Conservation (phyloP, 192 early-diverging fungal genomes). For the Phlyctochytrium planicorne region DNA sequence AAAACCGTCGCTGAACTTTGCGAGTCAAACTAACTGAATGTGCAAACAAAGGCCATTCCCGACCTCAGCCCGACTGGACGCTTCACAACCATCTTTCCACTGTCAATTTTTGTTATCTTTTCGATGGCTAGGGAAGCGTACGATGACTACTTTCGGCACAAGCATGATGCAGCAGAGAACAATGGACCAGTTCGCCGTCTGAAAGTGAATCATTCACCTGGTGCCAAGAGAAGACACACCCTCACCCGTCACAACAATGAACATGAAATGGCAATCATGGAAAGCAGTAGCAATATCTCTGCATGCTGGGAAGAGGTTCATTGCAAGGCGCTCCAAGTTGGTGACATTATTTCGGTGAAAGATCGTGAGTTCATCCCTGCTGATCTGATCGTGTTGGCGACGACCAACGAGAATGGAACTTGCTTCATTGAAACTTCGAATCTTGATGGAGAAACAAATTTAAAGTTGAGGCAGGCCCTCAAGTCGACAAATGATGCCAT, state of each 20-base stretch:
- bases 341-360: conserved; percentile 72
- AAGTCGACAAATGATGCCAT: conserved; percentile 55
- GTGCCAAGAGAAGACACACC: background rate
- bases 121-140: conserved; percentile 65
- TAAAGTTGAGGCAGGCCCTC: conserved; percentile 74
- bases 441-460: conserved; percentile 86
- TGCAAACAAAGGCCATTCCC: conserved; percentile 42
- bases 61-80: conserved; percentile 76
- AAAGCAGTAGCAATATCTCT: background rate
- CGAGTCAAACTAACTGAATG: background rate
- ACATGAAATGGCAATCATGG: conserved; percentile 1
- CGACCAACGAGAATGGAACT: conserved; percentile 68
- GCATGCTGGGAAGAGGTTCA: conserved; percentile 18
- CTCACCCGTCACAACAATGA: background rate
- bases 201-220: background rate
- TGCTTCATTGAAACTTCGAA: conserved; percentile 87
- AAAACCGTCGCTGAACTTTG: background rate
- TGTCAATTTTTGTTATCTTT: conserved; percentile 70
- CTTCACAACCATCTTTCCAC: conserved; percentile 74
- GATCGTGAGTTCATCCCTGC: conserved; percentile 83
- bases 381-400: conserved; percentile 72
- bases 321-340: conserved; percentile 60
- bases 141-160: conserved; percentile 40
- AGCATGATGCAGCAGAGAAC: conserved; percentile 34
- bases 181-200: conserved; percentile 26